Evolutionary conservation across 2,329 filamentous ascomycete genomes (phyloP).

Genomic region (Epichloe coenophiala): DNA sequence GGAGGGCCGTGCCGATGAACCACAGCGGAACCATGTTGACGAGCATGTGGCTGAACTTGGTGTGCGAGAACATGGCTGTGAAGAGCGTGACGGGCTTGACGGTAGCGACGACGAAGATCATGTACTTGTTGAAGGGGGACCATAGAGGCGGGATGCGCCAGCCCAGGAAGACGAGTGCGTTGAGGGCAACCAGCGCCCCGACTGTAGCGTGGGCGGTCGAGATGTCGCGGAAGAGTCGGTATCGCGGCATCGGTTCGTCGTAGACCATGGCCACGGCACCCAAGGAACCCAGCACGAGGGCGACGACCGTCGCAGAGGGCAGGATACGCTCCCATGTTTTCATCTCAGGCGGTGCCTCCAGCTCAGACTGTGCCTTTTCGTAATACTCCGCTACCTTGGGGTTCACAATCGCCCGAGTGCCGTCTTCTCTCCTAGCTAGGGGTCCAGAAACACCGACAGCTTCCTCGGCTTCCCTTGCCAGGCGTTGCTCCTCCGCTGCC

Average conservation of each 20-base stretch:
- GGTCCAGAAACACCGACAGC: slow-evolving; percentile 21
- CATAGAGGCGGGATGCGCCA: slow-evolving; percentile 56
- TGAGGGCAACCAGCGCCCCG: slow-evolving; percentile 44
- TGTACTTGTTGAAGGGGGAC: slow-evolving; percentile 53
- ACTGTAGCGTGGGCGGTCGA: slow-evolving; percentile 52
- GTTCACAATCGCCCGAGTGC: slow-evolving; percentile 25
- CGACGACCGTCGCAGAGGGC: slow-evolving; percentile 37
- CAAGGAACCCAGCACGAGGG: slow-evolving; percentile 29
- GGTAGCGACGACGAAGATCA: slow-evolving; percentile 50
- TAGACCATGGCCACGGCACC: slow-evolving; percentile 35
- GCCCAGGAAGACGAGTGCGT: slow-evolving; percentile 39
- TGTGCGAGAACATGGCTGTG: slow-evolving; percentile 57
- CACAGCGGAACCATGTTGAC: slow-evolving; percentile 53
- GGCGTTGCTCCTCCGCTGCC: slow-evolving; percentile 27
- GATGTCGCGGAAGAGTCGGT: slow-evolving; percentile 45
- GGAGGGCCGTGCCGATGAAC: slow-evolving; percentile 52
- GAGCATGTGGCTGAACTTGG: slow-evolving; percentile 43
- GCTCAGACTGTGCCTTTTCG: slow-evolving; percentile 33
- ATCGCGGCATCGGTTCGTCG: slow-evolving; percentile 34
- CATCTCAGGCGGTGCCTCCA: slow-evolving; percentile 39
- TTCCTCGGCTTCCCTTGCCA: slow-evolving; percentile 27
- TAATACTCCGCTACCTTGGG: slow-evolving; percentile 25
- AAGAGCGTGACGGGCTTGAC: slow-evolving; percentile 49
- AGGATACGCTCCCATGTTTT: slow-evolving; percentile 36
- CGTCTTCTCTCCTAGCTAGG: slow-evolving; percentile 25